Evolutionary conservation across 2,329 filamentous ascomycete genomes (phyloP).

Genomic region (Sporothrix pallida): DNA sequence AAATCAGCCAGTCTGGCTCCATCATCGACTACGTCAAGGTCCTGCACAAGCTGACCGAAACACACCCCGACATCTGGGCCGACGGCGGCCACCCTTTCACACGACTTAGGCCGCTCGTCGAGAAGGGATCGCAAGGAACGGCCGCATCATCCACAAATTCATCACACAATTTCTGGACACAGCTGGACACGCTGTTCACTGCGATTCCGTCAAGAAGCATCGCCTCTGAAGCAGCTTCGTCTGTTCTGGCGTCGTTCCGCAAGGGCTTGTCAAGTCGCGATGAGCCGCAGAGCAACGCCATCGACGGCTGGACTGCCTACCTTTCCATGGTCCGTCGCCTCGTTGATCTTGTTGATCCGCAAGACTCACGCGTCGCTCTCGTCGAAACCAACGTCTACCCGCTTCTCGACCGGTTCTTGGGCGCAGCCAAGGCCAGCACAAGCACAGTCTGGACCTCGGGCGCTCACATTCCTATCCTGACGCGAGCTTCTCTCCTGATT

Average conservation of each 20-base stretch:
- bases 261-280: constrained; percentile 75
- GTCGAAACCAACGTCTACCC: constrained; percentile 59
- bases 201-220: constrained; percentile 58
- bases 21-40: constrained; percentile 72
- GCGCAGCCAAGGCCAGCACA: constrained; percentile 49
- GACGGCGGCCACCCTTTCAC: constrained; percentile 57
- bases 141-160: constrained; percentile 41
- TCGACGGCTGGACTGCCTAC: constrained; percentile 77
- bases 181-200: constrained; percentile 67
- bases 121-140: constrained; percentile 83
- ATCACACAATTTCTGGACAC: constrained; percentile 71
- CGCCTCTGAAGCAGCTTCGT: constrained; percentile 57
- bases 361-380: constrained; percentile 53
- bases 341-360: constrained; percentile 51
- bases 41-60: constrained; percentile 68
- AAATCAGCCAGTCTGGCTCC: constrained; percentile 74
- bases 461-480: constrained; percentile 48
- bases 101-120: constrained; percentile 73
- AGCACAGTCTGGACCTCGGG: constrained; percentile 44
- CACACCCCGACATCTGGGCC: constrained; percentile 75
- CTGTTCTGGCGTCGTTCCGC: constrained; percentile 70
- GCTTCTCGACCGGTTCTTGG: constrained; percentile 61
- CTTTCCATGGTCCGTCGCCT: constrained; percentile 66
- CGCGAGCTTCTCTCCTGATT: constrained; percentile 55
- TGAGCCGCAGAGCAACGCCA: constrained; percentile 71